phyloP scores from a whole-genome alignment of 352 stramenopile genomes.

The Pythium sukuiense region DNA sequence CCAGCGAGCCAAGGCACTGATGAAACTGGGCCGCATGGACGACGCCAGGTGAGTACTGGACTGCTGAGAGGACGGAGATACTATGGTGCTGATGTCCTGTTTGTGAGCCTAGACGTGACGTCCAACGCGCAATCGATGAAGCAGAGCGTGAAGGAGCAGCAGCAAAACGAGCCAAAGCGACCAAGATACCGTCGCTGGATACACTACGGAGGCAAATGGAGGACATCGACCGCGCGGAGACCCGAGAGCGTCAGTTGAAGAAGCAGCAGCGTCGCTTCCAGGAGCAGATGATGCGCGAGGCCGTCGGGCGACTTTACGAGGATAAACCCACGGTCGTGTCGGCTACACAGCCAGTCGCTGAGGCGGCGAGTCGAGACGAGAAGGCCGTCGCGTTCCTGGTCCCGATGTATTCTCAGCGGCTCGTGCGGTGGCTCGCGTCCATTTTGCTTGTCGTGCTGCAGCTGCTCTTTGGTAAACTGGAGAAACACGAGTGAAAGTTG shows the following conservation, averaged over 20 bases:
- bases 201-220: constrained; percentile 48
- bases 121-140: constrained; percentile 36
- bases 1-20: constrained; percentile 61
- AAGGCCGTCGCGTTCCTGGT: not conserved
- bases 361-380: constrained; percentile 6
- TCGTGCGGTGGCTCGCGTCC: constrained; percentile 18
- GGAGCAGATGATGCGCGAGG: constrained; percentile 77
- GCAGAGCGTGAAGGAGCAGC: not conserved
- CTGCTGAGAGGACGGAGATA: not conserved
- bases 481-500: constrained; percentile 14
- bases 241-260: constrained; percentile 32
- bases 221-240: constrained; percentile 53
- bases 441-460: constrained; percentile 13
- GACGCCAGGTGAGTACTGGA: constrained; percentile 46
- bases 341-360: not conserved
- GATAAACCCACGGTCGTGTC: constrained; percentile 50
- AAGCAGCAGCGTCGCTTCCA: constrained; percentile 50
- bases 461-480: constrained; percentile 14
- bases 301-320: constrained; percentile 64
- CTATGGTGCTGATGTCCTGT: not conserved
- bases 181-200: constrained; percentile 5
- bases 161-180: not conserved
- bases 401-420: not conserved
- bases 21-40: constrained; percentile 49
- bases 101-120: constrained; percentile 33